Conservation (phyloP, 345 rosid genomes). For the Nasturtium officinale region DNA sequence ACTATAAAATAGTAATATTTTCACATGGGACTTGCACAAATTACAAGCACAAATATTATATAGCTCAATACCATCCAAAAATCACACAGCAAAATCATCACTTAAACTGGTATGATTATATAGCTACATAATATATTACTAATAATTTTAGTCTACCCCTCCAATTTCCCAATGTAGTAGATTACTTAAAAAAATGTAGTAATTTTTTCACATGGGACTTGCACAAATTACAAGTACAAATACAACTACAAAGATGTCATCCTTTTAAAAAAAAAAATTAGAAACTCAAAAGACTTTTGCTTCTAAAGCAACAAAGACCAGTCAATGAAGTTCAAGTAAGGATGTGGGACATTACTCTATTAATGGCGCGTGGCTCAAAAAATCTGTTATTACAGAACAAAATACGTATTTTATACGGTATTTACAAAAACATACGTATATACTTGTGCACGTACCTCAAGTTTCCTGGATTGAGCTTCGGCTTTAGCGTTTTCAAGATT, state of each 20-base stretch:
- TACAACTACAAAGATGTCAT: slow-evolving; percentile 35
- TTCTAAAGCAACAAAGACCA: slow-evolving; percentile 51
- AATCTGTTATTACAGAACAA: slow-evolving; percentile 21
- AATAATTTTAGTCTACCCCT: slow-evolving; percentile 11
- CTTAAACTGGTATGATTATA: slow-evolving; percentile 10
- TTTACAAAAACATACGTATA: neutral
- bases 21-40: slow-evolving; percentile 41
- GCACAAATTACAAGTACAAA: slow-evolving; percentile 42
- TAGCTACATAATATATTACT: neutral
- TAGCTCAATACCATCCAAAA: neutral
- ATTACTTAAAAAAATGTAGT: neutral
- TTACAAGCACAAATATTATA: slow-evolving; percentile 31
- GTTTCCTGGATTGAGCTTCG: slow-evolving; percentile 93
- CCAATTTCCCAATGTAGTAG: slow-evolving; percentile 15
- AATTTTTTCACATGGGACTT: slow-evolving; percentile 38
- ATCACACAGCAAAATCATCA: neutral
- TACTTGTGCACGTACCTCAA: slow-evolving; percentile 52
- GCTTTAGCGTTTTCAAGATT: slow-evolving; percentile 92
- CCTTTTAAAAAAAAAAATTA: slow-evolving; percentile 34
- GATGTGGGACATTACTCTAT: slow-evolving; percentile 20
- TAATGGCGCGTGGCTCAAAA: slow-evolving; percentile 65
- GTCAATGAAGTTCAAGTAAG: slow-evolving; percentile 46
- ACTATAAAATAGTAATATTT: neutral
- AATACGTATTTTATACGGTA: slow-evolving; percentile 3
- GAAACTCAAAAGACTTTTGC: slow-evolving; percentile 47